Percentiles rank a stretch among this genome's conserved stretches.
Conservation (phyloP, 2,329 filamentous ascomycete species). For the Alternaria consortialis region DNA sequence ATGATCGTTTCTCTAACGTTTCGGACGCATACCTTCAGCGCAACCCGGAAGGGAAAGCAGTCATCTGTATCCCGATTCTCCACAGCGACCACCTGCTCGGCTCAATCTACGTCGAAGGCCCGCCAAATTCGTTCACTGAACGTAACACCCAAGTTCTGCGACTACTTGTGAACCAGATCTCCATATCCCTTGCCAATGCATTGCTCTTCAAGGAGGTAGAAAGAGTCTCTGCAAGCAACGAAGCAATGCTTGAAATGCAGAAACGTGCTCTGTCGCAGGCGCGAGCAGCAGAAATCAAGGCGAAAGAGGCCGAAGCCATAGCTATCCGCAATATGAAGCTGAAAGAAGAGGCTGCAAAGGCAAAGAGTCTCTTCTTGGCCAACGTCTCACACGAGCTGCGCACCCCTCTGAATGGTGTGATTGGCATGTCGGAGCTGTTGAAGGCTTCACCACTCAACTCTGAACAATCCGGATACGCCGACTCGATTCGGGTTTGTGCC, state of each 20-base stretch:
- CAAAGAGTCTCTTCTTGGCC: conserved; percentile 77
- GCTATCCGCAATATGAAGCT: conserved; percentile 81
- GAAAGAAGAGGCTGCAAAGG: conserved; percentile 83
- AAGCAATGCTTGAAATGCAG: conserved; percentile 79
- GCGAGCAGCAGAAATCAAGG: conserved; percentile 76
- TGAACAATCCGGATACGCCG: conserved; percentile 69
- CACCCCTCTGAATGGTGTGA: conserved; percentile 64
- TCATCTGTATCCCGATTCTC: conserved; percentile 81
- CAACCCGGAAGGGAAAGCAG: conserved; percentile 75
- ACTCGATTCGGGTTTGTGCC: conserved; percentile 71
- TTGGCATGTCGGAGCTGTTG: conserved; percentile 68
- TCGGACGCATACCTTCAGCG: conserved; percentile 72
- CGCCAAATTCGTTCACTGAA: conserved; percentile 79
- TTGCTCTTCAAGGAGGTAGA: conserved; percentile 73
- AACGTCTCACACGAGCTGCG: conserved; percentile 67
- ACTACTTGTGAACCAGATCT: conserved; percentile 79
- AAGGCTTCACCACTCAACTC: conserved; percentile 65
- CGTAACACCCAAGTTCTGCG: conserved; percentile 65
- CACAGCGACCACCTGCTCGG: conserved; percentile 77
- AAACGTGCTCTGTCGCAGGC: conserved; percentile 77
- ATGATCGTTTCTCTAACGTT: conserved; percentile 82
- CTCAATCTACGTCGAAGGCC: conserved; percentile 79
- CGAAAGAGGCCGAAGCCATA: conserved; percentile 77
- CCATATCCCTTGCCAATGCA: conserved; percentile 71
- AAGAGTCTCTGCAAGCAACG: conserved; percentile 79